A percentile compares a stretch with the other conserved stretches of the same genome.
phyloP scores from a whole-genome alignment of 164 flowering plant genomes.

The Vitis amurensis region DNA sequence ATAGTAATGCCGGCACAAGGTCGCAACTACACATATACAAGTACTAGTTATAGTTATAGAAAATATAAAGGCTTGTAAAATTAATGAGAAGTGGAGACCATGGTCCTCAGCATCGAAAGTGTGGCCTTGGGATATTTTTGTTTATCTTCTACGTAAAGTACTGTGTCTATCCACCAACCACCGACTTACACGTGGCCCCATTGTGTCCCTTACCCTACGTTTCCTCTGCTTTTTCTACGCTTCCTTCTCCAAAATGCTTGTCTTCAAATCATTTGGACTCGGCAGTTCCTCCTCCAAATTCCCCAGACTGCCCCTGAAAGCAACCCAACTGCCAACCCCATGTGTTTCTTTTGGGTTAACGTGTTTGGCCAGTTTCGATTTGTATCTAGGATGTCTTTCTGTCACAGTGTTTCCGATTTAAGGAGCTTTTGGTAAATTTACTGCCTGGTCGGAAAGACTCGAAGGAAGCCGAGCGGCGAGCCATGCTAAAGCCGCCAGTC shows the following conservation, averaged over 20 bases:
- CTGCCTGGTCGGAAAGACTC: not conserved
- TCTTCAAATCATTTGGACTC: constrained; percentile 36
- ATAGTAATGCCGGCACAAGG: no score
- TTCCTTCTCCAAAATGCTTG: constrained; percentile 43
- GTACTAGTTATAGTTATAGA: not conserved
- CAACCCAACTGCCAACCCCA: not conserved
- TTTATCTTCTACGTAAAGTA: constrained; percentile 60
- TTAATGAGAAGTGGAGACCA: not conserved
- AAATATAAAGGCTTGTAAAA: not conserved
- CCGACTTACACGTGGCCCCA: constrained; percentile 25
- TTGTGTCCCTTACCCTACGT: constrained; percentile 21
- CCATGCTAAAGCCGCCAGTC: constrained; percentile 2
- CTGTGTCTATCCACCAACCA: constrained; percentile 19
- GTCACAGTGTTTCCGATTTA: no score
- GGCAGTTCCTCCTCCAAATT: not conserved
- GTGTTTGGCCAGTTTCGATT: no score
- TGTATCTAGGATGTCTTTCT: no score
- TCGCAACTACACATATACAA: no score
- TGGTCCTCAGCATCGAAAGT: constrained; percentile 17
- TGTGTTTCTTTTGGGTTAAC: no score
- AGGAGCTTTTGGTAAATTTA: constrained; percentile 12
- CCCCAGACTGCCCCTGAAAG: constrained; percentile 11
- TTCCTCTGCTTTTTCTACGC: constrained; percentile 17
- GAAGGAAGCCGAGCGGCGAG: constrained; percentile 8
- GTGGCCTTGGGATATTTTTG: constrained; percentile 10